Evolutionary conservation across 164 flowering plant species (phyloP).

Genomic region (Houttuynia cordata): DNA sequence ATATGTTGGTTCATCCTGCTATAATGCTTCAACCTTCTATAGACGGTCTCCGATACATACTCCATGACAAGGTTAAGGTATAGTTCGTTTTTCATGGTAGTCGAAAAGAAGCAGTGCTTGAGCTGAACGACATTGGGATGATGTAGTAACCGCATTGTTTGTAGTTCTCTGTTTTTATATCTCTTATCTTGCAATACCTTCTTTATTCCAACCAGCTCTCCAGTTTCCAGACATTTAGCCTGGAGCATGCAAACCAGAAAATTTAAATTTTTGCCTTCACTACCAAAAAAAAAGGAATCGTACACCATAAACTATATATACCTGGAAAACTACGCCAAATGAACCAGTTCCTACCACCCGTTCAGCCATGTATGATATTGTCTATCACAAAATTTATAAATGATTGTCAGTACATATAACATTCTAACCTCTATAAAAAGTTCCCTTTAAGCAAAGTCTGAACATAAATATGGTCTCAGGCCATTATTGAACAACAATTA

Average conservation of each 20-base stretch:
- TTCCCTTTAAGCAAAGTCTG: too few species aligned
- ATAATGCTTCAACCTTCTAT: slow-evolving; percentile 65
- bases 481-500: too few species aligned
- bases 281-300: background rate
- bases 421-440: too few species aligned
- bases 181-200: slow-evolving; percentile 97
- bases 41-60: slow-evolving; percentile 80
- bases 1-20: slow-evolving; percentile 62
- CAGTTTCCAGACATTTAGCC: slow-evolving; percentile 94
- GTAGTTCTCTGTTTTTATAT: slow-evolving; percentile 96
- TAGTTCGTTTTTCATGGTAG: slow-evolving; percentile 77
- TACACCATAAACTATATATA: background rate
- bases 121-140: slow-evolving; percentile 81
- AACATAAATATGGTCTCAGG: too few species aligned
- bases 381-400: slow-evolving; percentile 30
- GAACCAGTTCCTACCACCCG: slow-evolving; percentile 99
- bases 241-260: slow-evolving; percentile 11
- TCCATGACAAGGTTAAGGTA: slow-evolving; percentile 92
- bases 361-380: slow-evolving; percentile 90
- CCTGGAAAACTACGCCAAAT: slow-evolving; percentile 99
- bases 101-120: slow-evolving; percentile 83
- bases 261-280: background rate
- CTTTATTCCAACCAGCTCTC: slow-evolving; percentile 89
- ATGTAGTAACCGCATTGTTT: slow-evolving; percentile 73
- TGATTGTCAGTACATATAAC: background rate